Evolutionary conservation across 2,329 filamentous ascomycete genomes (phyloP).

Genomic region (Tolypocladium album): DNA sequence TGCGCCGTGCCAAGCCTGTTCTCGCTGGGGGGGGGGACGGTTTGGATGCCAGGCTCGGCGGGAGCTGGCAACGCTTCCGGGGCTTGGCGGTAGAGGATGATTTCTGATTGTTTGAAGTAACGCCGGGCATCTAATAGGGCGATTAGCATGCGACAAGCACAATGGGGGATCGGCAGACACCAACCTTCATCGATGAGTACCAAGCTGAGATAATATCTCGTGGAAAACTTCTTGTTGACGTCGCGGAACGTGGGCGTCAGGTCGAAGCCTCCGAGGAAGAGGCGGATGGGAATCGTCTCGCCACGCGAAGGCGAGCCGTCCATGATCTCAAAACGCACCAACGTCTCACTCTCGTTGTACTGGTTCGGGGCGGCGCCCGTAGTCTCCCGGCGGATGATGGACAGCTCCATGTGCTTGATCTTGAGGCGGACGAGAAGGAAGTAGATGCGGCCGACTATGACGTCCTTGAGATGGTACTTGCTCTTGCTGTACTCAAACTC

Average conservation of each 20-base stretch:
- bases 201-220: conserved; percentile 90
- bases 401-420: conserved; percentile 99
- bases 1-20: conserved; percentile 32
- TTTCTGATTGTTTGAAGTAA: conserved; percentile 99
- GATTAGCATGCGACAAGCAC: conserved; percentile 5
- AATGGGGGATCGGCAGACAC: conserved; percentile 9
- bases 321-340: conserved; percentile 99
- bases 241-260: conserved; percentile 96
- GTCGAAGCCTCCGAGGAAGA: conserved; percentile 97
- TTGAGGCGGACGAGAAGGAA: conserved; percentile 94
- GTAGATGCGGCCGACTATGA: conserved; percentile 97
- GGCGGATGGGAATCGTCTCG: conserved; percentile 87
- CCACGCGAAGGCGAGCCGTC: conserved; percentile 95
- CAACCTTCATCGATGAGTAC: conserved; percentile 90
- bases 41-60: conserved; percentile 25
- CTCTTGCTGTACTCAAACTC: conserved; percentile 99
- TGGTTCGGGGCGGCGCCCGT: conserved; percentile 95
- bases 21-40: conserved; percentile 31
- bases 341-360: conserved; percentile 97
- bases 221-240: conserved; percentile 99
- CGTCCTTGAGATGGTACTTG: conserved; percentile 98
- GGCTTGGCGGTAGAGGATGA: conserved; percentile 84
- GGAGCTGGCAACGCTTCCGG: conserved; percentile 36
- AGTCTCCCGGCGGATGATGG: conserved; percentile 92
- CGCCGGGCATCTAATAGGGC: conserved; percentile 67